Evolutionary conservation across 2,329 filamentous ascomycete species (phyloP).

Genomic region (Aureobasidium subglaciale): DNA sequence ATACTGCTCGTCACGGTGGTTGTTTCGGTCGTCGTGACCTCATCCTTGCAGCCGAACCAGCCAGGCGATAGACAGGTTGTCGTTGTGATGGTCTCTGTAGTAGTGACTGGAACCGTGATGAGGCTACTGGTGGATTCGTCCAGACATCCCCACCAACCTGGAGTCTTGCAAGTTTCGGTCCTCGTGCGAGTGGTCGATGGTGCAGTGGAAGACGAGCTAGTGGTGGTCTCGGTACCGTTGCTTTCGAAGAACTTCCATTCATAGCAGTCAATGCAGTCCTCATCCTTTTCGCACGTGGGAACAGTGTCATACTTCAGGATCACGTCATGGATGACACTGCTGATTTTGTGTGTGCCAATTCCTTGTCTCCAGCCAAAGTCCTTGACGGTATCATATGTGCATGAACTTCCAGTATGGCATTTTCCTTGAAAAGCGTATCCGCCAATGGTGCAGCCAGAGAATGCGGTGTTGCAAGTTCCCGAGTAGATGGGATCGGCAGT

Average conservation of each 20-base stretch:
- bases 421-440: slow-evolving; percentile 89
- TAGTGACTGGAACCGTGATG: slow-evolving; percentile 28
- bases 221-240: slow-evolving; percentile 73
- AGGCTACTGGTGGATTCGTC: slow-evolving; percentile 58
- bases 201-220: slow-evolving; percentile 46
- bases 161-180: slow-evolving; percentile 82
- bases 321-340: slow-evolving; percentile 79
- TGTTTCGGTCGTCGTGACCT: slow-evolving; percentile 33
- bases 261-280: slow-evolving; percentile 77
- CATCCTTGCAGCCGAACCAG: slow-evolving; percentile 61
- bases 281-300: slow-evolving; percentile 66
- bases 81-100: slow-evolving; percentile 39
- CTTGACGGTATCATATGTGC: slow-evolving; percentile 84
- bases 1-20: slow-evolving; percentile 21
- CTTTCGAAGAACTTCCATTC: slow-evolving; percentile 94
- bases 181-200: slow-evolving; percentile 53
- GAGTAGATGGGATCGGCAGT: slow-evolving; percentile 94
- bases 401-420: slow-evolving; percentile 86
- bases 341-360: slow-evolving; percentile 85
- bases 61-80: slow-evolving; percentile 56
- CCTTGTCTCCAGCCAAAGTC: slow-evolving; percentile 91
- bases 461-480: slow-evolving; percentile 85
- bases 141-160: slow-evolving; percentile 83
- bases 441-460: slow-evolving; percentile 79
- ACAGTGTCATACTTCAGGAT: slow-evolving; percentile 75